Evolutionary conservation across 2,329 filamentous ascomycete genomes (phyloP).

Genomic region (Dichotomopilus funicola): DNA sequence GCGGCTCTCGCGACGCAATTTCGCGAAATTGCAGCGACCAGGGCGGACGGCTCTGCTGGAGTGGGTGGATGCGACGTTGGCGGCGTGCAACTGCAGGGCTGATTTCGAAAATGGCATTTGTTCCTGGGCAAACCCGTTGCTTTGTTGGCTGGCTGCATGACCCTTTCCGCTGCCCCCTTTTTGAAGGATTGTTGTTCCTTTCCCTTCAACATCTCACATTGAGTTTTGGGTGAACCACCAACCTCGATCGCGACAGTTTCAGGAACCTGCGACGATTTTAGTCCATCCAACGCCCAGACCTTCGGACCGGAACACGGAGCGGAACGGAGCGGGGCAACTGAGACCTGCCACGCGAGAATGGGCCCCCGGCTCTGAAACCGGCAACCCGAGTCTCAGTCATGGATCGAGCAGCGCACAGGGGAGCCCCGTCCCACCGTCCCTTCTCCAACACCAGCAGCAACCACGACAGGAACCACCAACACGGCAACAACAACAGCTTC

Average conservation of each 20-base stretch:
- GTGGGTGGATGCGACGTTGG: constrained; percentile 3
- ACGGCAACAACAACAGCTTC: neutral
- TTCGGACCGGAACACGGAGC: neutral
- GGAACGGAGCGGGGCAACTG: constrained; percentile 4
- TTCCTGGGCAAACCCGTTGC: neutral
- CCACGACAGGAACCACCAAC: neutral
- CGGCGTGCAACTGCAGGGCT: constrained; percentile 2
- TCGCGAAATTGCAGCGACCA: constrained; percentile 13
- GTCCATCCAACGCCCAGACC: neutral
- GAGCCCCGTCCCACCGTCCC: constrained; percentile 13
- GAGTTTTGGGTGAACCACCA: neutral
- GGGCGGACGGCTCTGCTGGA: constrained; percentile 9
- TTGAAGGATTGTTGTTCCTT: neutral
- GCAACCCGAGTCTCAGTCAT: constrained; percentile 16
- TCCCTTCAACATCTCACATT: neutral
- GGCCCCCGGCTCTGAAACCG: constrained; percentile 12
- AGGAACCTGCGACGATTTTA: neutral
- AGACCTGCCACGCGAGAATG: constrained; percentile 13
- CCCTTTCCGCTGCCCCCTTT: neutral
- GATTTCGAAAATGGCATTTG: neutral
- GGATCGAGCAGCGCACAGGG: constrained; percentile 13
- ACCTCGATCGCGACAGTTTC: neutral
- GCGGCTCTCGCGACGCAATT: constrained; percentile 10
- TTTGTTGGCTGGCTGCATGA: neutral
- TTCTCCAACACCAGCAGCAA: neutral